These are phyloP conservation scores for Candida loeiensis DNA, from an alignment of 805 yeast species.

Conservation along the genomic window DNA sequence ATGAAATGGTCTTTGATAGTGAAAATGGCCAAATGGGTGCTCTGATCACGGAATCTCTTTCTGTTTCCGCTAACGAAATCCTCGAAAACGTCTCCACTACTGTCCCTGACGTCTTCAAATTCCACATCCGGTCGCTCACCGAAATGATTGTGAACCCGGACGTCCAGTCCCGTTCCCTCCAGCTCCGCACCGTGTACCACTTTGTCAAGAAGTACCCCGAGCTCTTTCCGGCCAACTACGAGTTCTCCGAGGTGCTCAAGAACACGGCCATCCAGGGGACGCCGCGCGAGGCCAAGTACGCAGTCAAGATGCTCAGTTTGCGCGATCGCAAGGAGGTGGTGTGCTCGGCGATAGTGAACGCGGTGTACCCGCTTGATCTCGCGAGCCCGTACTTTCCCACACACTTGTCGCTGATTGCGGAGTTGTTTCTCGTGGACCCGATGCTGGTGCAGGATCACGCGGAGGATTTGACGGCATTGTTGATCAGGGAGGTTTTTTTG, in stretches of 20 bases:
- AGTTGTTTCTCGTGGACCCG: conserved; percentile 50
- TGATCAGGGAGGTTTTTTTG: conserved; percentile 61
- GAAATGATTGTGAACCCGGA: conserved; percentile 23
- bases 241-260: conserved; percentile 44
- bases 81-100: conserved; percentile 56
- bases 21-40: too few relatives aligned
- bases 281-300: conserved; percentile 60
- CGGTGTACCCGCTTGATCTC: conserved; percentile 50
- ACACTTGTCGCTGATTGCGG: conserved; percentile 57
- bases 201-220: conserved; percentile 51
- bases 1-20: too few relatives aligned
- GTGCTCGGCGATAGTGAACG: conserved; percentile 35
- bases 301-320: conserved; percentile 56
- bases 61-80: conserved; percentile 46
- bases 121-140: conserved; percentile 52
- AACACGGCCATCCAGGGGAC: conserved; percentile 49
- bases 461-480: conserved; percentile 53
- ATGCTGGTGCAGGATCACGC: conserved; percentile 48
- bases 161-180: conserved; percentile 10
- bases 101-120: conserved; percentile 62
- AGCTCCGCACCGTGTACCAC: conserved; percentile 59
- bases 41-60: too few relatives aligned
- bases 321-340: conserved; percentile 40
- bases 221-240: conserved; percentile 41
- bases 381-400: conserved; percentile 43